Base-by-base conservation (phyloP, 139 green algal genomes). In the Tetradesmus lagerheimii region DNA sequence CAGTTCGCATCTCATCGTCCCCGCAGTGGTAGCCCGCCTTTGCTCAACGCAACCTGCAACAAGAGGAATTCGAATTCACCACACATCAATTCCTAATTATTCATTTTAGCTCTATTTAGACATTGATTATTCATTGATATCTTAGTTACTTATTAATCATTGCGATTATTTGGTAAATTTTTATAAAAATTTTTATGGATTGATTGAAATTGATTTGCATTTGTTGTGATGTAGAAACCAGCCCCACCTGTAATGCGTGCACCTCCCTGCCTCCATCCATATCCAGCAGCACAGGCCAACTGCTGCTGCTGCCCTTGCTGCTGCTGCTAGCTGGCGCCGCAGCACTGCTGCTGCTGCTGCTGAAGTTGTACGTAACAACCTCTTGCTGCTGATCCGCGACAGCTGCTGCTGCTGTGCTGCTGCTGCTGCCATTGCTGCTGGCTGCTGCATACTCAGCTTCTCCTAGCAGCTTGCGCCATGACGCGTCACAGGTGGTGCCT, bases 221-320 rank as follows among this genome's bases (percentile, higher is more conserved):
- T n/a, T n/a, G n/a, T n/a, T n/a, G n/a, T n/a, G n/a, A n/a, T n/a
- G n/a, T n/a, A n/a, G n/a, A n/a, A n/a, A 85, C 15, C n/a, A 64
- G 41, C 82, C 23, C 77, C 84, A 94, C 87, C 92, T 94, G 92
- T 89, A 94, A 80, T 35, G 86, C 86, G 34, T 93, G 92, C 50
- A 94, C 91, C 37, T 90, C 92, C 47, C 77, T 43, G 3, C 57
- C 57, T n/a, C 57, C 57, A 71, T 71, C 57, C 57, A 71, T 90
- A 41, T 93, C 91, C 84, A 91, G 89, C 71, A 94, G 31, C 25
- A 94, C 83, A 5, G 91, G 91, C 92, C 92, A 94, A 25, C 64
- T 85, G 35, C 34, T 67, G 39, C 80, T 67, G 66, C 79, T 74
- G 53, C 37, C 85, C 3, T 74, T 85, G 35, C 71, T 76, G 71